Conservation (phyloP, 169 alveolate species). For the Cryptosporidium viatorum region DNA sequence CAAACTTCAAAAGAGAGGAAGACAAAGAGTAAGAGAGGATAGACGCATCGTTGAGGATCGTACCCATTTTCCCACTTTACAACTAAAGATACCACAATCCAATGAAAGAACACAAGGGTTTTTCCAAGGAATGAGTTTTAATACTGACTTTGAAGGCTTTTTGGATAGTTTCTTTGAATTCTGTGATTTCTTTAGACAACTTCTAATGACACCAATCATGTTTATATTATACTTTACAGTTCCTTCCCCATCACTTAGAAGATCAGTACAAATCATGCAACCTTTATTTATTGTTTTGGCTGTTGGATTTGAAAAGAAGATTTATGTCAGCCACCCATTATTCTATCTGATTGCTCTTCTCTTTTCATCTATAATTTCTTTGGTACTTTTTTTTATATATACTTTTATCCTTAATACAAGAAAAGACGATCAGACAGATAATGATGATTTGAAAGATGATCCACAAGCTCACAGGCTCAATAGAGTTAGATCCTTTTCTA, state of each 20-base stretch:
- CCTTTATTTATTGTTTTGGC: constrained; percentile 68
- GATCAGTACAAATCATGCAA: constrained; percentile 69
- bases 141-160: constrained; percentile 23
- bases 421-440: not conserved
- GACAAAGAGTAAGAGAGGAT: constrained; percentile 19
- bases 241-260: constrained; percentile 68
- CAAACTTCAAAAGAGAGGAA: constrained; percentile 50
- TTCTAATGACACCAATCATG: constrained; percentile 72
- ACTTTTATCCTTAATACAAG: constrained; percentile 6
- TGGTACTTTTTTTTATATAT: constrained; percentile 27
- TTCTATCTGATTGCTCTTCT: constrained; percentile 31
- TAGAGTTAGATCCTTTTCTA: constrained; percentile 15
- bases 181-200: constrained; percentile 39
- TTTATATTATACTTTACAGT: constrained; percentile 54
- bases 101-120: not conserved
- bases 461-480: not conserved
- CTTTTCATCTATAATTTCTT: constrained; percentile 37
- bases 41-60: not conserved
- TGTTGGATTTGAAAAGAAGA: constrained; percentile 65
- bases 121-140: not conserved
- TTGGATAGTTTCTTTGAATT: constrained; percentile 19
- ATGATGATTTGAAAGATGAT: not conserved
- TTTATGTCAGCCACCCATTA: constrained; percentile 27
- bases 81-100: not conserved
- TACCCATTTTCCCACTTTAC: not conserved